phyloP scores from a whole-genome alignment of 2,329 filamentous ascomycete species.

The Chaetomiaceae sp. region DNA sequence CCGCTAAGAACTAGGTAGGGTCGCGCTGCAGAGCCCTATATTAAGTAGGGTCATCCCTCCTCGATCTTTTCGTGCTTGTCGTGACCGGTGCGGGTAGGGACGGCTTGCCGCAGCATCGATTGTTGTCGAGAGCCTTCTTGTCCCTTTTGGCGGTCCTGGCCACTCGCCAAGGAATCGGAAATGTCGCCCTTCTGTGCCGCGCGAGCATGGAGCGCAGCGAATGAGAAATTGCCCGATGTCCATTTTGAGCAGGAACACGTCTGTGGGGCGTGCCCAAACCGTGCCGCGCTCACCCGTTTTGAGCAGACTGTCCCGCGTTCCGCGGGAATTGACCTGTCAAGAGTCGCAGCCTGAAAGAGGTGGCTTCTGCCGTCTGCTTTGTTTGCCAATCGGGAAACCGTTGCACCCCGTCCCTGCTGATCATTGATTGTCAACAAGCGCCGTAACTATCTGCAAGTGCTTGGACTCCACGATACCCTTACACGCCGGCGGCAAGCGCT shows the following conservation, averaged over 20 bases:
- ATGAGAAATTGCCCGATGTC: slow-evolving; percentile 29
- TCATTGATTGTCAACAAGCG: too few species aligned
- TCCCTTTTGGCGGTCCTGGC: too few species aligned
- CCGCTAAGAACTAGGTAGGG: slow-evolving; percentile 9
- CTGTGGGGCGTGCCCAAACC: neutral
- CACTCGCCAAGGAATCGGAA: too few species aligned
- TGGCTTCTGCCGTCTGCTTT: too few species aligned
- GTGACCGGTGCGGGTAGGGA: neutral
- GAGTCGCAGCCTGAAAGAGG: too few species aligned
- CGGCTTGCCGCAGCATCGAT: neutral
- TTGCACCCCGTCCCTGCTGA: too few species aligned
- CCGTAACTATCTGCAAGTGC: too few species aligned
- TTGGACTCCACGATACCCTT: too few species aligned
- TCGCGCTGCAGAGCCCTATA: slow-evolving; percentile 27
- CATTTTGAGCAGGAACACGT: slow-evolving; percentile 20
- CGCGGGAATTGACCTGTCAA: too few species aligned
- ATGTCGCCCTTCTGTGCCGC: neutral
- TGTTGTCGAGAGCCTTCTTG: too few species aligned
- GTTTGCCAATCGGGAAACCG: too few species aligned
- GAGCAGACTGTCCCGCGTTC: neutral
- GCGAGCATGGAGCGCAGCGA: slow-evolving; percentile 16
- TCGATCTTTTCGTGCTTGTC: neutral
- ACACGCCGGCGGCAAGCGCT: too few species aligned
- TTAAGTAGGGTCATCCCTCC: slow-evolving; percentile 27
- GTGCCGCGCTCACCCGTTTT: neutral